Percentiles rank a stretch among this genome's conserved stretches.
Evolutionary conservation across 441 rosid species (phyloP).

Genomic region (Daphne laureola): DNA sequence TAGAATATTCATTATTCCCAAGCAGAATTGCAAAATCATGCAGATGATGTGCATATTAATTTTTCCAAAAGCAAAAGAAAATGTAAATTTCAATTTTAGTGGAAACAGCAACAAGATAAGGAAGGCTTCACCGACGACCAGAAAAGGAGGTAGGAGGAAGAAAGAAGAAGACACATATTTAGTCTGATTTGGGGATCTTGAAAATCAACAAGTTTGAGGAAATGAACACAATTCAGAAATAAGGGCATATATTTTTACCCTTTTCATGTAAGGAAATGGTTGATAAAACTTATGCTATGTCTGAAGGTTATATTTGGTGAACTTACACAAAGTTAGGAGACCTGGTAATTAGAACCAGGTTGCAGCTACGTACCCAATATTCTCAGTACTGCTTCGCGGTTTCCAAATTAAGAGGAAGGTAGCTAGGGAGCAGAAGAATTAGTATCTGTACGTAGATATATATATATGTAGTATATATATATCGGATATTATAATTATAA

Average conservation of each 20-base stretch:
- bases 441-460: not conserved
- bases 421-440: conserved; percentile 4
- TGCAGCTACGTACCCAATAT: conserved; percentile 14
- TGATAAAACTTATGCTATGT: not conserved
- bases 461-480: not conserved
- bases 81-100: too few relatives aligned
- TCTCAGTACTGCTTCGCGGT: conserved; percentile 15
- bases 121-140: too few relatives aligned
- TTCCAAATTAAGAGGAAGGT: conserved; percentile 9
- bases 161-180: too few relatives aligned
- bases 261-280: not conserved
- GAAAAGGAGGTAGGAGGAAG: too few relatives aligned
- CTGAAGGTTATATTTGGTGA: not conserved
- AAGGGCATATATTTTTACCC: too few relatives aligned
- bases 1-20: not conserved
- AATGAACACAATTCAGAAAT: not conserved
- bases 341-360: conserved; percentile 3
- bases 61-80: too few relatives aligned
- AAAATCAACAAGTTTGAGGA: not conserved
- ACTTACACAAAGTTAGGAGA: conserved; percentile 27
- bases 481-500: not conserved
- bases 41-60: too few relatives aligned
- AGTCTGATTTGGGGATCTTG: not conserved
- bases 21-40: too few relatives aligned
- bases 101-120: too few relatives aligned